A percentile compares a stretch with the other conserved stretches of the same genome.
phyloP scores from a whole-genome alignment of 768 basidiomycete species.

The Tulasnella sp. region DNA sequence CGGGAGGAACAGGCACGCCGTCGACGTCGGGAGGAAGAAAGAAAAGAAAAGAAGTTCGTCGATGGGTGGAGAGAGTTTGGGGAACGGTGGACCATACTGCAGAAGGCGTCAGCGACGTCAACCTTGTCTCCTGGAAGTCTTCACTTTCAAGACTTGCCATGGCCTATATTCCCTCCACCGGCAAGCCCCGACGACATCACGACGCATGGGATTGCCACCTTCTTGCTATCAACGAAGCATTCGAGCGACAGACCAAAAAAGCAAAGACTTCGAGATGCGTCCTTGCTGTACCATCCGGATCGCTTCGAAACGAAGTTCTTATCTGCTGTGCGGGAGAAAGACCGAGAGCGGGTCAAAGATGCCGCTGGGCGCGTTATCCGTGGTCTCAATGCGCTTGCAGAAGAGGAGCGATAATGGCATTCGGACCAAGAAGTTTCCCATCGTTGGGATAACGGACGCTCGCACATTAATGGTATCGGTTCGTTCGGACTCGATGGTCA shows the following conservation, averaged over 20 bases:
- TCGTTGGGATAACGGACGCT: no score
- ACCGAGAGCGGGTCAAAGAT: slow-evolving; percentile 25
- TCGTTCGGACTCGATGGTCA: no score
- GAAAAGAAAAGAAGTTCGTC: neutral
- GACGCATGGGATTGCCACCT: slow-evolving; percentile 29
- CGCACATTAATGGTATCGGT: no score
- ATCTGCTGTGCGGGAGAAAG: slow-evolving; percentile 21
- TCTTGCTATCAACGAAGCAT: slow-evolving; percentile 40
- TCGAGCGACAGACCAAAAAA: slow-evolving; percentile 36
- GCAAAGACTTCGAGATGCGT: slow-evolving; percentile 44
- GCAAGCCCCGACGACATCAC: slow-evolving; percentile 28
- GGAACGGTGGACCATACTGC: slow-evolving; percentile 33
- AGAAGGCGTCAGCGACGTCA: slow-evolving; percentile 26
- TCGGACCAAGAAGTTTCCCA: no score
- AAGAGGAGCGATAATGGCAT: no score
- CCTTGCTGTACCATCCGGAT: slow-evolving; percentile 35
- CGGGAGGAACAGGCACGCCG: slow-evolving; percentile 15
- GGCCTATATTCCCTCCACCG: slow-evolving; percentile 35
- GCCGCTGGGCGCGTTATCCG: slow-evolving; percentile 25
- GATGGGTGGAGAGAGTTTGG: slow-evolving; percentile 46
- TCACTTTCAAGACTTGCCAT: slow-evolving; percentile 44
- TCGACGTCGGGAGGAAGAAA: slow-evolving; percentile 12
- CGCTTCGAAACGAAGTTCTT: slow-evolving; percentile 25
- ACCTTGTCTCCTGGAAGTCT: slow-evolving; percentile 21
- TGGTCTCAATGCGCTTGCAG: slow-evolving; percentile 25